Evolutionary conservation across 495 filamentous ascomycete species (phyloP), one percentile per base, ranked within the genome.

Genomic region (Margaritispora aquatica): DNA sequence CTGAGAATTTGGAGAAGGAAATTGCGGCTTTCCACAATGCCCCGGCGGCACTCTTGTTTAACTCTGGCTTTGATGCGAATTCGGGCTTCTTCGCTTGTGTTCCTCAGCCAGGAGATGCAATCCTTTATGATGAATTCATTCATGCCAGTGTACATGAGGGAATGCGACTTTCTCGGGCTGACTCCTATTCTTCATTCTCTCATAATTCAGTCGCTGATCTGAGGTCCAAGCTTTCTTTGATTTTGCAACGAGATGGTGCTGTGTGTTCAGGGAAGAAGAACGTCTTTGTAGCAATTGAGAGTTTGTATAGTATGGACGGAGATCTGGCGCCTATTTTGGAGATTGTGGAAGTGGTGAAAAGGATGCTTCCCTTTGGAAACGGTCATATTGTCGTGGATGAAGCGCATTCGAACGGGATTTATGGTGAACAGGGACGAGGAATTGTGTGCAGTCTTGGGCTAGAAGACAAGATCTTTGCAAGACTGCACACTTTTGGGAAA

Each of bases 261-360:
- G 23, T 64, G 2, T 52, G 36, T 1, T 60, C 67, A 1, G 76
- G 80, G 1, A 63, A 66, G 38, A 62, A 64, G 22, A 83, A 78
- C 63, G 72, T 86, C 7, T 85, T 93, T 63, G 75, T 93, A 21
- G 84, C 84, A 1, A 74, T 92, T 0, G 89, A 94, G 66, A 78
- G 80, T 1, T 71, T 92, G n/a, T 94, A 94, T 68, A 89, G 85
- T 56, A 94, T 94, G 89, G 88, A 93, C 66, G 89, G 89, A 0
- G 88, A 92, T 69, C 65, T 89, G 9, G 81, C 80, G 10, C 87
- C 86, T 0, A 71, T 94, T 17, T 63, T 67, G 17, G 74, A 84
- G 22, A 78, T 92, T 34, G 74, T 88, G 1, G 64, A 72, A 7
- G 63, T 79, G 0, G 80, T 86, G 0, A 78, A 90, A 52, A 67